Evolutionary conservation across 164 flowering plant genomes (phyloP), one percentile per base, ranked within the genome.

Genomic region (Saururus chinensis): DNA sequence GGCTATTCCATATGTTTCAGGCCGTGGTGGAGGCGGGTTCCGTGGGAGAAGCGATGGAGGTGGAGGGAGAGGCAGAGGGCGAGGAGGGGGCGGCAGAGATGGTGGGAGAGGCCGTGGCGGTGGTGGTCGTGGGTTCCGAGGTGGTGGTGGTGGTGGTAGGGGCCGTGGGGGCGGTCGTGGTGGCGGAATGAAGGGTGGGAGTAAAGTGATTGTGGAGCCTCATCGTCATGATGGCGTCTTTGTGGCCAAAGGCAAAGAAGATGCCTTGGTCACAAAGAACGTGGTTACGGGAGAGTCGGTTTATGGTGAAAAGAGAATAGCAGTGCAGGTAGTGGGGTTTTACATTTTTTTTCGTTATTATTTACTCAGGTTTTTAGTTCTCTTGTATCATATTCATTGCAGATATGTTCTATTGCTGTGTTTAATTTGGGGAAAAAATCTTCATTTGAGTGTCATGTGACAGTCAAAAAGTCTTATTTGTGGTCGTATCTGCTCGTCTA

Each of bases 201-300:
- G 80, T 73, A 88, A 60, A 67, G 99, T 88, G 16, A 71, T 93
- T 2, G 80, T 90, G 16, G 88, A 86, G 75, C 95, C 92, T 19
- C 99, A 93, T 54, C 82, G 95, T 61, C 97, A 93, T 49, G 82
- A 77, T 23, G 97, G 99, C 0, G 87, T 93, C 16, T 93, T 93
- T 62, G 76, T 93, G 60, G 96, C 92, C 4, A 90, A 86, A 77
- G 97, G 97, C 6, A 93, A 90, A 69, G 91, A 93, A 68, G 96
- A 93, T 70, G 95, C 96, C 23, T 84, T 93, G 66, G 89, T 85
- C n/a, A 93, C 97, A 5, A 93, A 81, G 78, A 93, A 93, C 62
- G 26, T 88, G 83, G 97, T 81, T 4, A 83, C 84, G 35, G 96
- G 98, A 22, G 97, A 87, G 62, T 82, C 92, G 19, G 97, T 88